These are phyloP conservation scores for Boletus coccyginus DNA, from an alignment of 768 basidiomycete genomes.

Conservation along the genomic window DNA sequence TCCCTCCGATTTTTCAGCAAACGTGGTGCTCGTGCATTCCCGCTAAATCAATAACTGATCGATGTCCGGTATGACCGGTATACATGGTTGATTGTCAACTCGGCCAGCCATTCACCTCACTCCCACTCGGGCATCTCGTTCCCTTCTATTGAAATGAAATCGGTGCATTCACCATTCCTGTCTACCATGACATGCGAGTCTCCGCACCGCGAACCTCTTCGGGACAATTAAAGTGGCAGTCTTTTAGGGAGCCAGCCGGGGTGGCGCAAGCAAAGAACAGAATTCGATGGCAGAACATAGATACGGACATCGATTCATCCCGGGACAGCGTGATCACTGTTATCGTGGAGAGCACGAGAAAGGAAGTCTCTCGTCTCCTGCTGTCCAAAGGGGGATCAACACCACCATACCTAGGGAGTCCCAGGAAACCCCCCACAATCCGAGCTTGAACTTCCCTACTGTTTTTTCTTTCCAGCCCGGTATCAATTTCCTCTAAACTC, in stretches of 20 bases:
- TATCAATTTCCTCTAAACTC: not conserved
- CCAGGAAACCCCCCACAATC: not conserved
- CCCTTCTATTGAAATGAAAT: constrained; percentile 1
- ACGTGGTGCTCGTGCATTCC: constrained; percentile 3
- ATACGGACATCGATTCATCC: not conserved
- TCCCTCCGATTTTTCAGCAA: not conserved
- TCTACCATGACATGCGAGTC: not conserved
- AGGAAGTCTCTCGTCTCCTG: constrained; percentile 1
- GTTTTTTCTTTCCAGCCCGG: not conserved
- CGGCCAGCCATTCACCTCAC: not conserved
- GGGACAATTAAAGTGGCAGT: not conserved
- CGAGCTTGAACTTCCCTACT: not conserved
- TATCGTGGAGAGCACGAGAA: constrained; percentile 3
- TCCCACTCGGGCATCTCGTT: not conserved
- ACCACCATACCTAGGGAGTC: not conserved
- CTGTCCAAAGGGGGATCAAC: not conserved
- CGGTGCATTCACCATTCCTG: constrained; percentile 9
- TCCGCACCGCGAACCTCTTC: constrained; percentile 7
- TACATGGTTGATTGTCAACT: not conserved
- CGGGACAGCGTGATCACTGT: not conserved
- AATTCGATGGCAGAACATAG: not conserved
- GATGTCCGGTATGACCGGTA: constrained; percentile 8
- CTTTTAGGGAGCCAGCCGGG: not conserved
- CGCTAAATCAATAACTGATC: constrained; percentile 1
- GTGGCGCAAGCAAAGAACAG: constrained; percentile 1